Evolutionary conservation across 805 yeast species (phyloP).

Genomic region (Jamesozyma gamospora): DNA sequence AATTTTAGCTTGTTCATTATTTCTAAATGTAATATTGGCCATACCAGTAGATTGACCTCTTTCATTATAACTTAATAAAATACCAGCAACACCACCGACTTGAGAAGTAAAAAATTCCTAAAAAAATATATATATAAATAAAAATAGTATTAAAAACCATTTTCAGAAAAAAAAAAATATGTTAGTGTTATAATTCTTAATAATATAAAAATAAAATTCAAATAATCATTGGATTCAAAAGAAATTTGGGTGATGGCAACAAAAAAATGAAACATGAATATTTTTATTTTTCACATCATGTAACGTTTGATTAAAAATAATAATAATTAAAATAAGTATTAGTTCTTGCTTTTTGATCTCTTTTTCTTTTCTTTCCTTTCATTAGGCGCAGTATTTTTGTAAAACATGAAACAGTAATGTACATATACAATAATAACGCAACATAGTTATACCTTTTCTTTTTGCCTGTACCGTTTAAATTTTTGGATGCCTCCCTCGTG

Average conservation of each 20-base stretch:
- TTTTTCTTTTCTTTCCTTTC: not conserved
- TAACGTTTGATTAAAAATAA: too few species aligned
- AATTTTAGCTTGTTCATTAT: conserved; percentile 55
- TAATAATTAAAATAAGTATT: too few species aligned
- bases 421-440: not conserved
- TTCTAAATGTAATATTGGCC: conserved; percentile 75
- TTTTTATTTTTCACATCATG: not conserved
- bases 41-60: conserved; percentile 86
- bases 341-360: too few species aligned
- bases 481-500: conserved; percentile 6
- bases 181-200: conserved; percentile 1
- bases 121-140: conserved; percentile 13
- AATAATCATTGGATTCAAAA: conserved; percentile 1
- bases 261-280: too few species aligned
- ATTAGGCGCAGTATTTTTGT: not conserved
- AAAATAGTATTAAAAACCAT: not conserved
- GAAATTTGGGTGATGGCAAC: not conserved
- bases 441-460: not conserved
- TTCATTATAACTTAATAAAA: conserved; percentile 70
- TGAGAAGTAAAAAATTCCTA: conserved; percentile 85
- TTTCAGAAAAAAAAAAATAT: not conserved
- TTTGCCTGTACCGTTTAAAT: not conserved
- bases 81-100: conserved; percentile 73
- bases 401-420: not conserved
- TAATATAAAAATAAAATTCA: not conserved